Conservation (phyloP, 75 land plant genomes). For the Larix kaempferi region DNA sequence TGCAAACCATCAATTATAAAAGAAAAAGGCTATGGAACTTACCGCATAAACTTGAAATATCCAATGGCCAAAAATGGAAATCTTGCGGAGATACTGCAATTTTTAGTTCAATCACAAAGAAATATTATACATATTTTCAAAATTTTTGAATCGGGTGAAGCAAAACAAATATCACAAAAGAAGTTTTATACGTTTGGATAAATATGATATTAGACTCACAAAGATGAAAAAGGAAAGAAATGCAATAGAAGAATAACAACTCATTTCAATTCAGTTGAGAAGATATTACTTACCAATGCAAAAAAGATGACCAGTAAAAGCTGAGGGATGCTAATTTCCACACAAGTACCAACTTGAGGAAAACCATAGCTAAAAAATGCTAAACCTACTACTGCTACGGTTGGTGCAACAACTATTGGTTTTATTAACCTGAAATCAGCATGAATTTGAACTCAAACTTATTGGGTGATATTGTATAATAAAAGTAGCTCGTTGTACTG, state of each 20-base stretch:
- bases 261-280: background rate
- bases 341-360: slow-evolving; percentile 84
- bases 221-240: background rate
- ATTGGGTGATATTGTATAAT: no score
- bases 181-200: background rate
- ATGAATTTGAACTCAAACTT: background rate
- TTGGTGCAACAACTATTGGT: slow-evolving; percentile 96
- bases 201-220: background rate
- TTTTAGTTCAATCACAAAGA: background rate
- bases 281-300: slow-evolving; percentile 49
- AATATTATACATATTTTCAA: background rate
- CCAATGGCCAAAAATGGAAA: slow-evolving; percentile 84
- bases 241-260: background rate
- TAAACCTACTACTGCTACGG: slow-evolving; percentile 91
- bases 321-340: slow-evolving; percentile 82
- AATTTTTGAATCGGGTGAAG: background rate
- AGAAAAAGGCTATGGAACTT: slow-evolving; percentile 15
- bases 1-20: background rate
- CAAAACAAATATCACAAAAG: background rate
- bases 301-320: slow-evolving; percentile 68
- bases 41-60: slow-evolving; percentile 93
- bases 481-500: background rate
- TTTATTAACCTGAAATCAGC: slow-evolving; percentile 70
- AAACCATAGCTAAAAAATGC: slow-evolving; percentile 94
- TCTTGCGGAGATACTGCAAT: slow-evolving; percentile 93